Conservation (phyloP, 495 filamentous ascomycete genomes). For the Aspergillus saccharolyticus region DNA sequence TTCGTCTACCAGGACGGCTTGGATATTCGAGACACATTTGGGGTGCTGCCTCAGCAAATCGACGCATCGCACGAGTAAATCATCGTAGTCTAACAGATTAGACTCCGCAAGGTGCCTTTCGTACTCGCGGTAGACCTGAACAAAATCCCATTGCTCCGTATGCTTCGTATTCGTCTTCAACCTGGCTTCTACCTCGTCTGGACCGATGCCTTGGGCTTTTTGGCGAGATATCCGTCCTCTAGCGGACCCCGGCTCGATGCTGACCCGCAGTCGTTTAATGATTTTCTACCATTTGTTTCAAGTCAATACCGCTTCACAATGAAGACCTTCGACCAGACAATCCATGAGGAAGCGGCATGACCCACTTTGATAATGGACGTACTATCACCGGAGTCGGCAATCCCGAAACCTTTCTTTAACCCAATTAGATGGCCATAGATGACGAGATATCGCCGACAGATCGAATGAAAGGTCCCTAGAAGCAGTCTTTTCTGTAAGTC, state of each 20-base stretch:
- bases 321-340: not conserved
- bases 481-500: slow-evolving; percentile 72
- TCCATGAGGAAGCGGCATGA: not conserved
- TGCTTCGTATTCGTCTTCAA: slow-evolving; percentile 39
- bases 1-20: slow-evolving; percentile 92
- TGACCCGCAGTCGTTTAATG: slow-evolving; percentile 63
- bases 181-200: slow-evolving; percentile 38
- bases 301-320: not conserved
- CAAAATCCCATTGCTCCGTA: slow-evolving; percentile 67
- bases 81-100: slow-evolving; percentile 92
- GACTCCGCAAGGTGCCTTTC: slow-evolving; percentile 65
- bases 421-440: slow-evolving; percentile 84
- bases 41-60: slow-evolving; percentile 74
- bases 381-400: slow-evolving; percentile 84
- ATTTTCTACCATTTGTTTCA: slow-evolving; percentile 52
- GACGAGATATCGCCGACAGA: slow-evolving; percentile 79
- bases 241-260: slow-evolving; percentile 64
- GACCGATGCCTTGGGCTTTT: slow-evolving; percentile 66
- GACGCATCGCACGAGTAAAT: slow-evolving; percentile 79
- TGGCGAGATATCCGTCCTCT: slow-evolving; percentile 75
- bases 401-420: slow-evolving; percentile 77
- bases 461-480: slow-evolving; percentile 94
- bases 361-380: slow-evolving; percentile 54
- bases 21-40: slow-evolving; percentile 83
- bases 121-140: slow-evolving; percentile 72